Conservation (phyloP, 129 eudicot species). For the Artemisia tridentata region DNA sequence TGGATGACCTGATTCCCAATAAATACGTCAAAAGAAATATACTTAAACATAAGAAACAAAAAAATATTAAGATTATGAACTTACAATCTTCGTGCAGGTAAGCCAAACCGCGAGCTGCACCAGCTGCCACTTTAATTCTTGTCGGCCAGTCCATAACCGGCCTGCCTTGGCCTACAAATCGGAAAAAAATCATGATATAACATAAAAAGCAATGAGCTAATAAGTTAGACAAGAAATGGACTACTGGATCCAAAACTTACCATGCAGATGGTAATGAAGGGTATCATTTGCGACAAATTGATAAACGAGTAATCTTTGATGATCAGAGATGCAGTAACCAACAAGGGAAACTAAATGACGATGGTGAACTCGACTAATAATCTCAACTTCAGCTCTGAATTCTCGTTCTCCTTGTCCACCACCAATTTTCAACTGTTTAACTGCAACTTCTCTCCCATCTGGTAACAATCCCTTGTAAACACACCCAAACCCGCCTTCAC, state of each 20-base stretch:
- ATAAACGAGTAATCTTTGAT: constrained; percentile 84
- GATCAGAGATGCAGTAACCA: constrained; percentile 85
- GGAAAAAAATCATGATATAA: not conserved
- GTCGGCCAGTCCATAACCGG: constrained; percentile 78
- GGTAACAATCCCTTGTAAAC: constrained; percentile 77
- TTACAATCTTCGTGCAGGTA: constrained; percentile 93
- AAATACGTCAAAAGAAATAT: constrained; percentile 1
- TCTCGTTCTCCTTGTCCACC: constrained; percentile 98
- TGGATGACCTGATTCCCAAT: constrained; percentile 60
- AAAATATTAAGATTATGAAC: constrained; percentile 10
- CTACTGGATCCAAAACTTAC: constrained; percentile 38
- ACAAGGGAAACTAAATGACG: constrained; percentile 93
- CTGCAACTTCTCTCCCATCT: constrained; percentile 89
- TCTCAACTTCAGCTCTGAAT: constrained; percentile 93
- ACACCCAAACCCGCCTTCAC: constrained; percentile 97
- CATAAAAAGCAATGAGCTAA: not conserved
- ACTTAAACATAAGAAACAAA: not conserved
- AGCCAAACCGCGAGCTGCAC: constrained; percentile 97
- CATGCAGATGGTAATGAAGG: constrained; percentile 83
- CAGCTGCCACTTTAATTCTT: constrained; percentile 85
- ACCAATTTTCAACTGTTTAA: constrained; percentile 81
- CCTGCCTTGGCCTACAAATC: constrained; percentile 58
- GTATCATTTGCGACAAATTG: constrained; percentile 83
- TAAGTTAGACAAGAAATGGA: not conserved
- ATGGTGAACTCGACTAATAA: constrained; percentile 89